phyloP scores from a whole-genome alignment of 2,329 filamentous ascomycete genomes.

The Alternaria burnsii region DNA sequence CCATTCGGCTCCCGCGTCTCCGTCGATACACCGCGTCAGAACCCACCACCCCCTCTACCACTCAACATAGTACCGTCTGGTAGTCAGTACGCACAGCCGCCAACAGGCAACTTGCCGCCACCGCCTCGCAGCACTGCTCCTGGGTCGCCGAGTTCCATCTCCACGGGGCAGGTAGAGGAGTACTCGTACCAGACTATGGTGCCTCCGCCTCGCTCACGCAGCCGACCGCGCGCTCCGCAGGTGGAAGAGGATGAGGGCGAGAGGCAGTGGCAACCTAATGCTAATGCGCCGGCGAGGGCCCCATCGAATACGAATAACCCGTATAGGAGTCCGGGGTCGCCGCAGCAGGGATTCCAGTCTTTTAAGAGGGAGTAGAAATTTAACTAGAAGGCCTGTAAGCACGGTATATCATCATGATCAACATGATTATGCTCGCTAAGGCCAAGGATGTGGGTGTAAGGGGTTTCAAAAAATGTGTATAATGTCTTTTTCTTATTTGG shows the following conservation, averaged over 20 bases:
- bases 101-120: slow-evolving; percentile 21
- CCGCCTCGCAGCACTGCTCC: slow-evolving; percentile 36
- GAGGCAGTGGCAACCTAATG: slow-evolving; percentile 21
- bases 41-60: slow-evolving; percentile 41
- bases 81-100: slow-evolving; percentile 37
- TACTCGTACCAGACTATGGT: slow-evolving; percentile 46
- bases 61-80: slow-evolving; percentile 35
- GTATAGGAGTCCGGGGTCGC: slow-evolving; percentile 13
- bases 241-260: slow-evolving; percentile 31
- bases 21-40: slow-evolving; percentile 28
- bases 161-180: slow-evolving; percentile 45
- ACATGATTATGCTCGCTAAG: background rate
- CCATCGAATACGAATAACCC: slow-evolving; percentile 26
- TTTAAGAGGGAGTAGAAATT: slow-evolving; percentile 22
- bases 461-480: background rate
- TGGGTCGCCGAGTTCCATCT: slow-evolving; percentile 42
- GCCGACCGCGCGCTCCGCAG: slow-evolving; percentile 25
- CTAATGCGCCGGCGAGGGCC: background rate
- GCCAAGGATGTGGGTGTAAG: background rate
- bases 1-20: slow-evolving; percentile 30
- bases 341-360: slow-evolving; percentile 6
- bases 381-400: background rate
- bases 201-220: slow-evolving; percentile 38
- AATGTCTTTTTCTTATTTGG: slow-evolving; percentile 1
- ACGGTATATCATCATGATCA: background rate